Conservation (phyloP, 805 yeast species). For the Wickerhamiella spandovensis region DNA sequence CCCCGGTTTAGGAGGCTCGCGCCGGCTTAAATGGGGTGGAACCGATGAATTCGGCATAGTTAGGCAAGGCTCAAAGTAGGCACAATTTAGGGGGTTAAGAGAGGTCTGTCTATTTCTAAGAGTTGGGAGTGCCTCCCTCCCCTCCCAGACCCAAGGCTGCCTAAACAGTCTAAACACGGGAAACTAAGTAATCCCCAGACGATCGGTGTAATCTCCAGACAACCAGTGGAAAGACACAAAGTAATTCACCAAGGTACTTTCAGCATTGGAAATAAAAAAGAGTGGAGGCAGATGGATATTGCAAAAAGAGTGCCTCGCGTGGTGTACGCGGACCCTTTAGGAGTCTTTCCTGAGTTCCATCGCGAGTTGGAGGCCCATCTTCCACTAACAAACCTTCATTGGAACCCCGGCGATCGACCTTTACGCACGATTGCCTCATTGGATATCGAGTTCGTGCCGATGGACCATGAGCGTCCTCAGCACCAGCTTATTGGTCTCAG, state of each 20-base stretch:
- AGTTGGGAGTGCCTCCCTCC: too few relatives aligned
- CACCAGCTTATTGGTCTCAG: slow-evolving; percentile 30
- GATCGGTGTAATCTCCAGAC: too few relatives aligned
- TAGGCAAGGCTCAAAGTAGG: background rate
- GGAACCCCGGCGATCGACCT: slow-evolving; percentile 43
- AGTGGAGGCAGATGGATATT: background rate
- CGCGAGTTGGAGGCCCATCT: slow-evolving; percentile 33
- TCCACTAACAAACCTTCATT: slow-evolving; percentile 54
- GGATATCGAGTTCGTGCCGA: slow-evolving; percentile 42
- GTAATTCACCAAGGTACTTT: too few relatives aligned
- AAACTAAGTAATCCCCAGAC: too few relatives aligned
- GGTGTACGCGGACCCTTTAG: slow-evolving; percentile 68
- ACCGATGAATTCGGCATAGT: background rate
- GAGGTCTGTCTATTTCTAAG: too few relatives aligned
- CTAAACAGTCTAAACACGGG: too few relatives aligned
- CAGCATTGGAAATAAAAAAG: too few relatives aligned
- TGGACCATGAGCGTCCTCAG: slow-evolving; percentile 31
- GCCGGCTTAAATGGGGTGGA: background rate
- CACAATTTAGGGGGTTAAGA: too few relatives aligned
- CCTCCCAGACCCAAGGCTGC: too few relatives aligned
- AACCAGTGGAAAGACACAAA: too few relatives aligned
- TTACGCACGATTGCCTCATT: slow-evolving; percentile 51
- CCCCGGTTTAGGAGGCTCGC: background rate
- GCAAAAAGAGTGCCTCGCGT: slow-evolving; percentile 17
- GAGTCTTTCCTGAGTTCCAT: slow-evolving; percentile 35